A percentile compares a stretch with the other conserved stretches of the same genome.
Conservation (phyloP, 441 rosid species). For the Erodium trifolium region DNA sequence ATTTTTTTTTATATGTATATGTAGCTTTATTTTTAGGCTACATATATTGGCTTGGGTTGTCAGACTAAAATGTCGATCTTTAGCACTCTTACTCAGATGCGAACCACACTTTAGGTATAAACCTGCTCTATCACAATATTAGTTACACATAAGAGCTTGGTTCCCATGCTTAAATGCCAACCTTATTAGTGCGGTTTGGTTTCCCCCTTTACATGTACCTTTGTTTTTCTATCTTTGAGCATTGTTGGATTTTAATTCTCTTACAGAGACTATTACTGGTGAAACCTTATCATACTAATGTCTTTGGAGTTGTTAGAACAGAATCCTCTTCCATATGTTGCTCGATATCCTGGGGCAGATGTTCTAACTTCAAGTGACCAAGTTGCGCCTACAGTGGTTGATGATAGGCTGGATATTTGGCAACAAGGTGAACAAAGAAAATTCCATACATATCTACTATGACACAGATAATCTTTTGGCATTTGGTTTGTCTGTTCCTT, state of each 20-base stretch:
- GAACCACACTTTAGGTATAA: background rate
- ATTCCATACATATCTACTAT: background rate
- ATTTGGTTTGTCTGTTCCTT: background rate
- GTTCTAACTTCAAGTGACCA: conserved; percentile 92
- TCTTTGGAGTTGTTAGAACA: conserved; percentile 32
- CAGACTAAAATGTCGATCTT: background rate
- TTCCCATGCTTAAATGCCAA: background rate
- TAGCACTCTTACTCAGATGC: background rate
- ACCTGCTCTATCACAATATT: background rate
- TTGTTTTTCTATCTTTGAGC: conserved; percentile 9
- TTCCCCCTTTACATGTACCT: background rate
- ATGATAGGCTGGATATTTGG: conserved; percentile 95
- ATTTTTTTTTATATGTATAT: background rate
- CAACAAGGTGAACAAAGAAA: conserved; percentile 58
- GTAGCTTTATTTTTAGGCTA: background rate
- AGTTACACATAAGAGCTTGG: background rate
- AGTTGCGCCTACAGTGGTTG: conserved; percentile 87
- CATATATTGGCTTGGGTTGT: background rate
- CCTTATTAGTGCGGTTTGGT: background rate
- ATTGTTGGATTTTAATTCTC: background rate
- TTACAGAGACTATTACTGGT: conserved; percentile 6
- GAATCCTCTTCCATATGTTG: conserved; percentile 94
- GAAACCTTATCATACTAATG: conserved; percentile 15
- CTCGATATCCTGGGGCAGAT: conserved; percentile 94
- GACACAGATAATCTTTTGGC: background rate